Conservation (phyloP, 345 rosid species). For the Rhizophora apiculata region DNA sequence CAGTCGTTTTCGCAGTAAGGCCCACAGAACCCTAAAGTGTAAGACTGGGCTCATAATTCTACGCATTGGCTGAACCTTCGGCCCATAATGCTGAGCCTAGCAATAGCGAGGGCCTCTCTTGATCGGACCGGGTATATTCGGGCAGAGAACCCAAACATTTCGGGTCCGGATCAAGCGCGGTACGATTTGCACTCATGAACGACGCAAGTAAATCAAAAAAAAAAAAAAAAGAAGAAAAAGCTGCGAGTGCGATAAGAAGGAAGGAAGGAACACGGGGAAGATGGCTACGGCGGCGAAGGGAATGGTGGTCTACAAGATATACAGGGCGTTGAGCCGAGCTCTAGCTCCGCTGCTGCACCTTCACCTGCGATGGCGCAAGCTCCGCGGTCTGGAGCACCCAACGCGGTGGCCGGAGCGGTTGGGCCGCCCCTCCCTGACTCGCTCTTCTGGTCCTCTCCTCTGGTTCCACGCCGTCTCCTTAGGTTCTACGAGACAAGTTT, state of each 20-base stretch:
- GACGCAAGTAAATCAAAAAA: too few species aligned
- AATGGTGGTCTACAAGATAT: constrained; percentile 48
- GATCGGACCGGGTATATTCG: too few species aligned
- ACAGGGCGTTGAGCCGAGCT: constrained; percentile 59
- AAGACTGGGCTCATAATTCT: too few species aligned
- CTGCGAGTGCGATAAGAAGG: neutral
- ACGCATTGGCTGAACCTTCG: too few species aligned
- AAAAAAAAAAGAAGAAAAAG: neutral
- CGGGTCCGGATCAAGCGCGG: too few species aligned
- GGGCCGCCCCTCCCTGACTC: constrained; percentile 61
- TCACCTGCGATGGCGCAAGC: constrained; percentile 63
- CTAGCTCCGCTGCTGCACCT: constrained; percentile 64
- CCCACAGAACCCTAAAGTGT: too few species aligned
- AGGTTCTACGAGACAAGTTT: constrained; percentile 29
- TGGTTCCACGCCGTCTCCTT: constrained; percentile 97
- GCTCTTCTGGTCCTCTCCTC: constrained; percentile 68
- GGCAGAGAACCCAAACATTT: too few species aligned
- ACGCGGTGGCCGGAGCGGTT: constrained; percentile 82
- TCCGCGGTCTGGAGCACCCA: constrained; percentile 70
- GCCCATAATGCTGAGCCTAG: too few species aligned
- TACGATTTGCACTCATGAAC: too few species aligned
- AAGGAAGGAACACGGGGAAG: neutral
- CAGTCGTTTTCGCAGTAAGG: too few species aligned
- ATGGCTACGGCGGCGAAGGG: constrained; percentile 28
- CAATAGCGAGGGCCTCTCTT: too few species aligned